Base-by-base conservation (phyloP, 129 eudicot genomes). In the Silybum marianum region DNA sequence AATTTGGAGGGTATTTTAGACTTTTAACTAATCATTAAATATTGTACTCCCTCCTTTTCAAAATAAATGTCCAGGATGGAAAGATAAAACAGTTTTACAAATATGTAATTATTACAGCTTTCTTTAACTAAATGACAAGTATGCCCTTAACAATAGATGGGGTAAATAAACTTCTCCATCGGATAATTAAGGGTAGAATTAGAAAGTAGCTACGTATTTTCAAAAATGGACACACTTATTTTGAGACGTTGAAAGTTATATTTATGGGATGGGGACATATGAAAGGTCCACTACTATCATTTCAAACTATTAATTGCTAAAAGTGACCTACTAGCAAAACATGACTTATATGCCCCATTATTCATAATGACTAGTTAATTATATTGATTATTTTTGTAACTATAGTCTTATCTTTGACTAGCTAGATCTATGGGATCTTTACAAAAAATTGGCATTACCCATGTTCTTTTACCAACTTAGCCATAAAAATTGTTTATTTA, bases 201-300 rank as follows among this genome's bases (percentile, higher is more conserved):
- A 24, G 10, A 58, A 58, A 58, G 23, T 54, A 54, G 23, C 9
- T n/a, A 3, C n/a, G 13, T 46, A 44, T 0, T 46, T 12, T 3
- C 1, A 14, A 46, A 46, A 0, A n/a, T 48, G 18, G n/a, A 48
- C 60, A 16, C 60, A 48, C 60, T 48, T 48, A 48, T 48, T 13
- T 48, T 48, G 3, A 48, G 60, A 48, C 60, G 19, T 48, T 48
- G 60, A 19, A 48, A 48, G 60, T 48, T 14, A 48, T 48, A 48
- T 46, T 46, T 13, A 46, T 11, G 58, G 58, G n/a, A 46, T 46
- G 58, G 60, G 60, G 60, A 16, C 18, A 32, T 30, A 34, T 7
- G 60, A 72, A 72, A 72, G 72, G 66, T 58, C 39, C 84, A 38
- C 74, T 73, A 70, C 73, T 65, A 70, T 38, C 83, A 58, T 39